These are phyloP conservation scores for Neofusicoccum parvum DNA, from an alignment of 2,329 filamentous ascomycete genomes.

Conservation along the genomic window DNA sequence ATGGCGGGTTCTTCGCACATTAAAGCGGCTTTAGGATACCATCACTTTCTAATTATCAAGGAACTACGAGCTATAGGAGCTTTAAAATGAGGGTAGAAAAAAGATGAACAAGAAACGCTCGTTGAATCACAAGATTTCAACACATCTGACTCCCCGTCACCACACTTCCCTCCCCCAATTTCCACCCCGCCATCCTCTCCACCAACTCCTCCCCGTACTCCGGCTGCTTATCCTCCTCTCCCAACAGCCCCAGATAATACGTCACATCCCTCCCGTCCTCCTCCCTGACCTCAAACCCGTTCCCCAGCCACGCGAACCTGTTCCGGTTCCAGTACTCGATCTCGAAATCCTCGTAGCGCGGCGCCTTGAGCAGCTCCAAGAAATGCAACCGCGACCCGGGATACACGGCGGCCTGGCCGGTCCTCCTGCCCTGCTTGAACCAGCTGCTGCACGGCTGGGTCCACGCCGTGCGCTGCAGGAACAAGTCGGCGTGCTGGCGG, in stretches of 20 bases:
- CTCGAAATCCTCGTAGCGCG: constrained; percentile 47
- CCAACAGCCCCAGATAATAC: constrained; percentile 47
- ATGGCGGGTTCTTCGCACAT: constrained; percentile 31
- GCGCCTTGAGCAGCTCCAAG: constrained; percentile 39
- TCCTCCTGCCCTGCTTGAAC: constrained; percentile 45
- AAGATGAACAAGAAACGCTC: too few relatives aligned
- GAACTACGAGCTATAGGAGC: too few relatives aligned
- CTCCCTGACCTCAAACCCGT: constrained; percentile 49
- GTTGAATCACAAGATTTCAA: background rate
- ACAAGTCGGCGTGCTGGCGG: constrained; percentile 49
- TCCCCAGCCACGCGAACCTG: constrained; percentile 46
- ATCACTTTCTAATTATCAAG: too few relatives aligned
- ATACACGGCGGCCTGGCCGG: constrained; percentile 43
- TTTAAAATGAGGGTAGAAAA: too few relatives aligned
- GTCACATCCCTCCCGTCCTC: constrained; percentile 52
- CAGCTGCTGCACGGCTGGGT: constrained; percentile 48
- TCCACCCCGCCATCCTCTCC: constrained; percentile 40
- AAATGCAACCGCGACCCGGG: constrained; percentile 44
- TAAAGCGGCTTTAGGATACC: background rate
- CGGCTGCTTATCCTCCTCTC: constrained; percentile 43
- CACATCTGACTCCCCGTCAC: constrained; percentile 9
- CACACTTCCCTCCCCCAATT: background rate
- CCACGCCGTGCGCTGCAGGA: constrained; percentile 54
- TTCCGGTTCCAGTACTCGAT: constrained; percentile 45
- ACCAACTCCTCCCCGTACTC: constrained; percentile 44